Base-by-base conservation (phyloP, 257 asterid genomes). In the Solanum acaule region DNA sequence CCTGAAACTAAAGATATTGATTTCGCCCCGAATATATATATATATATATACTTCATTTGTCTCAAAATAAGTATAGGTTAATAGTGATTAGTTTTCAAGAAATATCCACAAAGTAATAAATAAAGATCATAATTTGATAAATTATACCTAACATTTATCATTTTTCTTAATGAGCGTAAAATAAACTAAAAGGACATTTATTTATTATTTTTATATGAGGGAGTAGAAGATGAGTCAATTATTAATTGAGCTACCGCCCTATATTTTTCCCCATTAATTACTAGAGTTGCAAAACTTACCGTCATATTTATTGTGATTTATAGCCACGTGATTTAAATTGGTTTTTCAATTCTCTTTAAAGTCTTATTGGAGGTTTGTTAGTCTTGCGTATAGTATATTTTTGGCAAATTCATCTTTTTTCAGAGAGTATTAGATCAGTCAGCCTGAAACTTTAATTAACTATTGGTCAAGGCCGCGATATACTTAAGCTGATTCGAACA, bases 401-500 rank as follows among this genome's bases (percentile, higher is more conserved):
- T 6, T 7, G 23, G 23, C 63, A 52, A 52, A 18, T 52, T 52
- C 10, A 52, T 52, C 63, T 52, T 52, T 18, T 52, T 52, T 6
- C 1, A 52, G 22, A 18, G 63, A 52, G 63, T 52, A 52, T 52
- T 16, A 46, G 56, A 46, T 46, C 13, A 46, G 56, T 46, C 18
- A 12, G 29, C 9, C 73, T 8, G 15, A 27, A 63, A 63, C 12
- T 20, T 7, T 59, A 59, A 59, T 20, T 3, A 63, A 63, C 15
- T 63, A 63, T 4, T 63, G 5, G 6, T 16, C 3, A 12, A 14
- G 38, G 23, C 0, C 11, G 4, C 11, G 4, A 1, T 20, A 20
- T 6, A 10, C 22, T 2, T 34, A 71, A 33, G 2, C 0, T 70
- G 4, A 33, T 6, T 71, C 14, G 2, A 16, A 33, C 0, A 33